These are phyloP conservation scores for Plantago rigida DNA, from an alignment of 305 asterid species.

Conservation along the genomic window DNA sequence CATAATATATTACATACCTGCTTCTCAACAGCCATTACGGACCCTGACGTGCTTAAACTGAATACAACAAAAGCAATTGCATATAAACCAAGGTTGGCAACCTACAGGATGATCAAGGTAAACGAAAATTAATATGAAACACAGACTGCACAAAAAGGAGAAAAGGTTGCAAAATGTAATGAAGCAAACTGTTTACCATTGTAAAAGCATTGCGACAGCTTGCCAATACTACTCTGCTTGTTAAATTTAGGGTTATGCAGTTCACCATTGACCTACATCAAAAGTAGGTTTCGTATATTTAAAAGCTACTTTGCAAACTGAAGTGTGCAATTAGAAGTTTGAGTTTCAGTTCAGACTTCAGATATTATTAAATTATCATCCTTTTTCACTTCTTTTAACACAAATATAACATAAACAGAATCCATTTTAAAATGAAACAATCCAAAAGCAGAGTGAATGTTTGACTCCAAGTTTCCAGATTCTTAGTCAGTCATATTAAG, in stretches of 20 bases:
- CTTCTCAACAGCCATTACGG: constrained; percentile 43
- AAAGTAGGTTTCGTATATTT: background rate
- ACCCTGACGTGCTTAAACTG: constrained; percentile 36
- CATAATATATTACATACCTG: constrained; percentile 40
- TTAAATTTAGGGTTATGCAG: constrained; percentile 82
- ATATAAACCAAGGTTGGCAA: constrained; percentile 77
- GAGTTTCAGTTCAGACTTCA: background rate
- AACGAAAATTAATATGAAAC: constrained; percentile 12
- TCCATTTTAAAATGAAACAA: background rate
- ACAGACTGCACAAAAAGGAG: constrained; percentile 1
- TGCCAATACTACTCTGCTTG: constrained; percentile 77
- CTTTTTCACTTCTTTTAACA: too few species aligned
- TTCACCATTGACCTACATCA: constrained; percentile 86
- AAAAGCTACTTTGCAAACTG: background rate
- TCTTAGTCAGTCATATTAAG: background rate
- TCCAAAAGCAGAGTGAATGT: background rate
- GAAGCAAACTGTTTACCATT: constrained; percentile 47
- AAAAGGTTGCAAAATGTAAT: constrained; percentile 13
- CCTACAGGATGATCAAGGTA: constrained; percentile 34
- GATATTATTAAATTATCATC: background rate
- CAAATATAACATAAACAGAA: background rate
- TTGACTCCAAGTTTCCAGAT: background rate
- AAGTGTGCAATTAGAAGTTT: too few species aligned
- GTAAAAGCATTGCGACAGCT: constrained; percentile 91
- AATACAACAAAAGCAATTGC: constrained; percentile 67